Evolutionary conservation across 2,329 filamentous ascomycete species (phyloP), one percentile per base, ranked within the genome.

Genomic region (Alternaria ethzedia): DNA sequence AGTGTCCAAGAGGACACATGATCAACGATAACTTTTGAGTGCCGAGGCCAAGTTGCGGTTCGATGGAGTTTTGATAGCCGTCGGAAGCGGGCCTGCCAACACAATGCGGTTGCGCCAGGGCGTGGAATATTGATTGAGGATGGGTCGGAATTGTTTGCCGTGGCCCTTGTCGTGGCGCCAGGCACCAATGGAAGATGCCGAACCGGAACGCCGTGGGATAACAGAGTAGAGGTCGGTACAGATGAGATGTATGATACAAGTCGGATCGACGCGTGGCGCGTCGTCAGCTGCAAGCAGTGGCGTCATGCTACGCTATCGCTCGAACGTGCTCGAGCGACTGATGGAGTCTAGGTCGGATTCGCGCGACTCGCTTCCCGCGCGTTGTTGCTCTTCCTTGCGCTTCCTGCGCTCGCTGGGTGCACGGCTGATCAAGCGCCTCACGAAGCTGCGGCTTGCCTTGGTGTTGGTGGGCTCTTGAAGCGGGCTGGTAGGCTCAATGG

Each of bases 381-480:
- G 71, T 28, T 63, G 60, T 10, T 57, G 58, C n/a, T 78, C 75
- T 9, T 78, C 75, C 57, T 70, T 75, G 54, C 74, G 74, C 65
- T 76, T 78, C 63, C 75, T 81, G 59, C 81, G 75, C 66, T 83
- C 78, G 57, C 82, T 84, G 2, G 81, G 78, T 10, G 79, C 81
- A 11, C 83, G 80, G 62, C 63, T 70, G 65, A 85, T 83, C 49
- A 84, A 73, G 36, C 80, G 78, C 52, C 78, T 77, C 25, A 85
- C 63, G 70, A 82, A 70, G 75, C 75, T 76, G 63, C 75, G 69
- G 21, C 71, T 65, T 70, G 77, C 56, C 43, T 76, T 75, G 50
- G 75, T 73, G 49, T 62, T 74, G 69, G 76, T 63, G 66, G 68
- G 76, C 70, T 78, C 76, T 30, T 71, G 72, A n/a, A 70, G 68